Conservation (phyloP, 495 filamentous ascomycete species). For the Parathielavia hyrcaniae region DNA sequence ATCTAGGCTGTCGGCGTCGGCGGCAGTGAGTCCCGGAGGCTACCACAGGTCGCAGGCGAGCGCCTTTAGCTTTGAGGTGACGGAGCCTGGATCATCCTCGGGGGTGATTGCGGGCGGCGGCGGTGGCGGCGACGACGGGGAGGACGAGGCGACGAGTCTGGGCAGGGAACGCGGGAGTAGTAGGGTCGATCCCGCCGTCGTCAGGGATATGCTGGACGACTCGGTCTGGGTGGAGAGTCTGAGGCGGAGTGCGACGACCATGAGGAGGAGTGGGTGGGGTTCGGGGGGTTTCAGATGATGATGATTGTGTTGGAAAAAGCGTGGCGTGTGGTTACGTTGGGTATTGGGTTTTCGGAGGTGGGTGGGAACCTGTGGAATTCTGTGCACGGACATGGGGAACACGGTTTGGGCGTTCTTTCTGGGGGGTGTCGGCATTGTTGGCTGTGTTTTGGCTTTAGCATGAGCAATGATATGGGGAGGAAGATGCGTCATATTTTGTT, state of each 20-base stretch:
- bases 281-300: constrained; percentile 13
- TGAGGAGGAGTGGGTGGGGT: constrained; percentile 39
- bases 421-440: not conserved
- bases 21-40: not conserved
- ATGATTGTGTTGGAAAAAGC: not conserved
- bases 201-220: constrained; percentile 73
- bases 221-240: constrained; percentile 93
- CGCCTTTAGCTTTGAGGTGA: constrained; percentile 43
- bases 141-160: constrained; percentile 30
- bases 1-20: not conserved
- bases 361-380: not conserved
- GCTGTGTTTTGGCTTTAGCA: not conserved
- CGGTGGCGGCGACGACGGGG: constrained; percentile 6
- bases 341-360: not conserved
- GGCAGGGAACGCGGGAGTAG: constrained; percentile 48
- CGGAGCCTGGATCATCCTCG: constrained; percentile 22
- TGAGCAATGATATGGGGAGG: constrained; percentile 9
- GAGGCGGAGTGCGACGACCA: constrained; percentile 79
- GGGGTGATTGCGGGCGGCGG: constrained; percentile 9
- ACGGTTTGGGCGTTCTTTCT: not conserved
- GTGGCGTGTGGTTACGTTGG: not conserved
- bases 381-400: not conserved
- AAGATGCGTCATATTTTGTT: constrained; percentile 4
- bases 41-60: constrained; percentile 18
- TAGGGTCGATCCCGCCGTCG: constrained; percentile 67